Percentiles rank a stretch among this genome's conserved stretches.
These are phyloP conservation scores for Rhododendron mucronatum DNA, from an alignment of 148 eudicot genomes.

Conservation along the genomic window DNA sequence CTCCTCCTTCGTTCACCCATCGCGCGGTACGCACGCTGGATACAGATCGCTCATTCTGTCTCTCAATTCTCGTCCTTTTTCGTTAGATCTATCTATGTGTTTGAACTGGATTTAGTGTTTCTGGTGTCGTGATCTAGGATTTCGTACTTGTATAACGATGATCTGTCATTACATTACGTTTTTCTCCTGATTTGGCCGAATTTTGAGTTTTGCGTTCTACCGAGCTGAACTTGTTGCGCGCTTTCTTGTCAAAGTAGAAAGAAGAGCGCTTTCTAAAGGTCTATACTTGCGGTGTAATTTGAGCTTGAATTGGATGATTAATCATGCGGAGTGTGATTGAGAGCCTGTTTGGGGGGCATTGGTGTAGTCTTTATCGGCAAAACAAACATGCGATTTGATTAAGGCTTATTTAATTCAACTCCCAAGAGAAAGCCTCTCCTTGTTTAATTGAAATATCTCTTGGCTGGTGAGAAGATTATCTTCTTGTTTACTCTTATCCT, in stretches of 20 bases:
- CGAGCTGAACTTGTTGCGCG: neutral
- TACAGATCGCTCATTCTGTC: neutral
- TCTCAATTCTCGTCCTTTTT: neutral
- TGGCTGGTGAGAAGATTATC: neutral
- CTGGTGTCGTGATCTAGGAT: neutral
- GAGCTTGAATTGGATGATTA: neutral
- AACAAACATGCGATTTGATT: neutral
- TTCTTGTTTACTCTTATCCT: neutral
- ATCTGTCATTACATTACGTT: neutral
- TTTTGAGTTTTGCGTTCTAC: neutral
- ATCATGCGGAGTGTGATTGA: neutral
- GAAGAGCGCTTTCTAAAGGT: neutral
- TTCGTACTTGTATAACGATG: neutral
- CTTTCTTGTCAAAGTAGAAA: neutral
- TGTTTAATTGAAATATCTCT: too few relatives aligned
- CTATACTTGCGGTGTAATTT: neutral
- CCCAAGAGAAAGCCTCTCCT: neutral
- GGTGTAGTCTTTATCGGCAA: neutral
- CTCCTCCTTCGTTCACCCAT: conserved; percentile 6
- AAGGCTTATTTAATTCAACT: neutral
- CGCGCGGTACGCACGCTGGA: neutral
- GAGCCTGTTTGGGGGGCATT: neutral
- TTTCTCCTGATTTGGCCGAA: neutral
- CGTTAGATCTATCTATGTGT: neutral
- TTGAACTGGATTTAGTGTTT: neutral